Conservation (phyloP, 1,284 basidiomycete species). For the Phylloboletellus chloephorus region DNA sequence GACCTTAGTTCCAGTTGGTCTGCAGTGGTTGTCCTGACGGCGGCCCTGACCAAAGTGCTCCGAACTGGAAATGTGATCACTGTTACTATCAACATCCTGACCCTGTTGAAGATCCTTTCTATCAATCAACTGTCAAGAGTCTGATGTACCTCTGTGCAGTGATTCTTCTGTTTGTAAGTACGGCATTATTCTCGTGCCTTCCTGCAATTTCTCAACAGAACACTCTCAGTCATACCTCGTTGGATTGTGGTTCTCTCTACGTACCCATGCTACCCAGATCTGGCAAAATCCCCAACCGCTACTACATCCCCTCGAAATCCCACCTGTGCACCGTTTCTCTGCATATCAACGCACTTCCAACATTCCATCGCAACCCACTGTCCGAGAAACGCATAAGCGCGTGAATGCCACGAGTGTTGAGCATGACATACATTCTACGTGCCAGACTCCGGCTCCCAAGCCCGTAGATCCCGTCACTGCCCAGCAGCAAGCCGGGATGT, state of each 20-base stretch:
- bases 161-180: slow-evolving; percentile 82
- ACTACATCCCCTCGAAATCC: slow-evolving; percentile 63
- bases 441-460: slow-evolving; percentile 37
- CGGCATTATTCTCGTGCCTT: background rate
- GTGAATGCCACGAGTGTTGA: slow-evolving; percentile 37
- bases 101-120: slow-evolving; percentile 92
- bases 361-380: slow-evolving; percentile 23
- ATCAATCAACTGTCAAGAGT: slow-evolving; percentile 89
- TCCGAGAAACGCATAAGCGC: slow-evolving; percentile 38
- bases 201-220: slow-evolving; percentile 5
- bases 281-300: slow-evolving; percentile 97
- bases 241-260: slow-evolving; percentile 97
- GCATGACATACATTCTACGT: slow-evolving; percentile 34
- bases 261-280: slow-evolving; percentile 97
- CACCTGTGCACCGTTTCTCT: slow-evolving; percentile 56
- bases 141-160: slow-evolving; percentile 94
- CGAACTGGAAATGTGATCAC: slow-evolving; percentile 79
- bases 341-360: slow-evolving; percentile 49
- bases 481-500: slow-evolving; percentile 15
- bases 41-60: slow-evolving; percentile 33
- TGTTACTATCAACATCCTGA: slow-evolving; percentile 97
- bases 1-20: slow-evolving; percentile 79
- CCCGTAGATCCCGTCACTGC: slow-evolving; percentile 11
- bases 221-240: slow-evolving; percentile 85
- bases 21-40: slow-evolving; percentile 83